Evolutionary conservation across 345 rosid genomes (phyloP).

Genomic region (Citrus medica): DNA sequence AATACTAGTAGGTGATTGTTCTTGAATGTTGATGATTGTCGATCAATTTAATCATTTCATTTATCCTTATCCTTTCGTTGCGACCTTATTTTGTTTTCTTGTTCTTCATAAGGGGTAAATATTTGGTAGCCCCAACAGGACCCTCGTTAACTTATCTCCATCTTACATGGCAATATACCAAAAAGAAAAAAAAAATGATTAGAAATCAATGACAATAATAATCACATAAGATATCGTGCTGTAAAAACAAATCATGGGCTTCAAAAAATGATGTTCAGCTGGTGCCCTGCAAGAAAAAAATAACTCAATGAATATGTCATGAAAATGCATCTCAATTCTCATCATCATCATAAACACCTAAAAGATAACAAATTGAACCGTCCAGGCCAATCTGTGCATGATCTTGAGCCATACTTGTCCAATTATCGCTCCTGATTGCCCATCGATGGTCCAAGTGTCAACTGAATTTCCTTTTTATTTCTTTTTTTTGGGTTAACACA

Average conservation of each 20-base stretch:
- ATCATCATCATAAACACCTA: slow-evolving; percentile 11
- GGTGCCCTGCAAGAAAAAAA: slow-evolving; percentile 53
- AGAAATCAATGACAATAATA: slow-evolving; percentile 48
- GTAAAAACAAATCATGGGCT: slow-evolving; percentile 57
- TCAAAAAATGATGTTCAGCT: slow-evolving; percentile 47
- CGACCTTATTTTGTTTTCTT: slow-evolving; percentile 19
- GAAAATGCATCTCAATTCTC: slow-evolving; percentile 12
- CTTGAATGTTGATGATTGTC: slow-evolving; percentile 10
- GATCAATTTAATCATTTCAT: slow-evolving; percentile 23
- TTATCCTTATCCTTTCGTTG: neutral
- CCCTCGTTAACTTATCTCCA: neutral
- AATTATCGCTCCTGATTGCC: slow-evolving; percentile 25
- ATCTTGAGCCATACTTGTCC: slow-evolving; percentile 9
- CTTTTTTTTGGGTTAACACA: neutral
- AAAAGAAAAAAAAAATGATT: slow-evolving; percentile 34
- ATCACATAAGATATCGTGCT: slow-evolving; percentile 26
- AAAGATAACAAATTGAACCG: neutral
- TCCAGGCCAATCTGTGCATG: neutral
- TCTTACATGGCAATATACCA: neutral
- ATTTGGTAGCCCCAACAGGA: slow-evolving; percentile 2
- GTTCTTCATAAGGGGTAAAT: slow-evolving; percentile 23
- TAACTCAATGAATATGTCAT: slow-evolving; percentile 46
- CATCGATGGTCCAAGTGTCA: slow-evolving; percentile 1
- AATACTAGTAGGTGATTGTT: slow-evolving; percentile 13
- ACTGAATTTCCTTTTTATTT: neutral